Evolutionary conservation across 768 basidiomycete species (phyloP).

Genomic region (Tylopilus vinaceipallidus): DNA sequence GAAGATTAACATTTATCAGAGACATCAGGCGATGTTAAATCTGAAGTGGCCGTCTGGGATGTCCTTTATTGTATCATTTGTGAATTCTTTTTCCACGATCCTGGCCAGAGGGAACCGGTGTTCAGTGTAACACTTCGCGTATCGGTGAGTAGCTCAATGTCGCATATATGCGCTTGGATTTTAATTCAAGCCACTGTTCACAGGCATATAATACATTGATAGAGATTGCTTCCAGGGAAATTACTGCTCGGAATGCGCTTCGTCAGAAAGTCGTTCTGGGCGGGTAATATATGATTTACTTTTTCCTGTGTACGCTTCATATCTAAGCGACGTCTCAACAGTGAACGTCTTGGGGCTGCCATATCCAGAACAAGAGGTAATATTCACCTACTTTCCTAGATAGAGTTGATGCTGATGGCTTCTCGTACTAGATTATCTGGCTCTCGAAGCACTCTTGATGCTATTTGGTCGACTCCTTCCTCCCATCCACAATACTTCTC

Average conservation of each 20-base stretch:
- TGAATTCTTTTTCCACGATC: slow-evolving; percentile 36
- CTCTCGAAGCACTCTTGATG: slow-evolving; percentile 54
- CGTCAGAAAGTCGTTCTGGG: slow-evolving; percentile 45
- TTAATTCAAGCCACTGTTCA: slow-evolving; percentile 14
- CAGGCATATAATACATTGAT: slow-evolving; percentile 55
- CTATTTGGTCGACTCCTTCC: slow-evolving; percentile 58
- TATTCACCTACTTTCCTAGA: neutral
- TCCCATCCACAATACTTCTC: slow-evolving; percentile 35
- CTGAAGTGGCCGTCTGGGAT: slow-evolving; percentile 27
- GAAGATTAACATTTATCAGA: neutral
- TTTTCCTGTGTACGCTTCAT: neutral
- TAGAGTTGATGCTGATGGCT: neutral
- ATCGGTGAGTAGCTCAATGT: slow-evolving; percentile 21
- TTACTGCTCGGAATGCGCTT: slow-evolving; percentile 44
- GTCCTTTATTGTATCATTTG: slow-evolving; percentile 33
- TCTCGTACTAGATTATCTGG: slow-evolving; percentile 46
- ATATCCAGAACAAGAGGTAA: slow-evolving; percentile 50
- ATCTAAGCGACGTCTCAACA: slow-evolving; percentile 19
- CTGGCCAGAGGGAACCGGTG: slow-evolving; percentile 12
- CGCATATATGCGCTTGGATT: slow-evolving; percentile 29
- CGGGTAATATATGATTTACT: slow-evolving; percentile 37
- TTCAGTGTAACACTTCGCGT: slow-evolving; percentile 26
- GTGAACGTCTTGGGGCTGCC: slow-evolving; percentile 46
- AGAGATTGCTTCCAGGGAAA: slow-evolving; percentile 43
- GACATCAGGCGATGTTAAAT: slow-evolving; percentile 14